A percentile compares a stretch with the other conserved stretches of the same genome.
phyloP scores from a whole-genome alignment of 352 stramenopile genomes.

The Phytophthora crassamura region DNA sequence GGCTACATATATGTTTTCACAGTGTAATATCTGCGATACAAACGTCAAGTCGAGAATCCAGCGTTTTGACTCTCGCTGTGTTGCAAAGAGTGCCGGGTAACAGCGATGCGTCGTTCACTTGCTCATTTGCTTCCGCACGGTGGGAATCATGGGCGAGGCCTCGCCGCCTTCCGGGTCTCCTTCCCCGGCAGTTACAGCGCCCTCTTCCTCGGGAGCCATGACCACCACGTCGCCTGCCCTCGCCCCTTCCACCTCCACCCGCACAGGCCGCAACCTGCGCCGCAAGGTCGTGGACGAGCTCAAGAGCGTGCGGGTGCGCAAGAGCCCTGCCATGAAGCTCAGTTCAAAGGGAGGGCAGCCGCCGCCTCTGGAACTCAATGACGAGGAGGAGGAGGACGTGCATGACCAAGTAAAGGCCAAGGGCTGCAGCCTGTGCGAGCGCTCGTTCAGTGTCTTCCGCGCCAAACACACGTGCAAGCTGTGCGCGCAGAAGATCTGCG shows the following conservation, averaged over 20 bases:
- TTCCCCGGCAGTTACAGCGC: too few relatives aligned
- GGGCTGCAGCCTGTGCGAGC: conserved; percentile 68
- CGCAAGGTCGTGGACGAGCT: conserved; percentile 75
- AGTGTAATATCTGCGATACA: too few relatives aligned
- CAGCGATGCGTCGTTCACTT: too few relatives aligned
- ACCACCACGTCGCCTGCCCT: too few relatives aligned
- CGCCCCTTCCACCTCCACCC: neutral
- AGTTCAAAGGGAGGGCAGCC: conserved; percentile 22
- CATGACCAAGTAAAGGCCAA: conserved; percentile 37
- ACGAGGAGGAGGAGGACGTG: conserved; percentile 35
- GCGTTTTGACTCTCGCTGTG: too few relatives aligned
- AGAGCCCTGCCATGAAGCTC: conserved; percentile 24
- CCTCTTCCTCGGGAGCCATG: too few relatives aligned
- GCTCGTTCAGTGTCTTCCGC: conserved; percentile 80
- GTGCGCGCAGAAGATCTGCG: conserved; percentile 74
- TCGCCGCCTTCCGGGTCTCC: too few relatives aligned
- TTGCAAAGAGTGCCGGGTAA: too few relatives aligned
- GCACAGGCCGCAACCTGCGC: conserved; percentile 48
- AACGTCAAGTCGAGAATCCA: too few relatives aligned
- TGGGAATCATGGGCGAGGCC: too few relatives aligned
- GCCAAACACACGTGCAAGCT: conserved; percentile 85
- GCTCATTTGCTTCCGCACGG: too few relatives aligned
- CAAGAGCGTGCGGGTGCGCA: conserved; percentile 61
- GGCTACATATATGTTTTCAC: too few relatives aligned
- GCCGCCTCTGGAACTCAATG: conserved; percentile 44